Conservation (phyloP, 2,329 filamentous ascomycete species). For the Camillea tinctor region DNA sequence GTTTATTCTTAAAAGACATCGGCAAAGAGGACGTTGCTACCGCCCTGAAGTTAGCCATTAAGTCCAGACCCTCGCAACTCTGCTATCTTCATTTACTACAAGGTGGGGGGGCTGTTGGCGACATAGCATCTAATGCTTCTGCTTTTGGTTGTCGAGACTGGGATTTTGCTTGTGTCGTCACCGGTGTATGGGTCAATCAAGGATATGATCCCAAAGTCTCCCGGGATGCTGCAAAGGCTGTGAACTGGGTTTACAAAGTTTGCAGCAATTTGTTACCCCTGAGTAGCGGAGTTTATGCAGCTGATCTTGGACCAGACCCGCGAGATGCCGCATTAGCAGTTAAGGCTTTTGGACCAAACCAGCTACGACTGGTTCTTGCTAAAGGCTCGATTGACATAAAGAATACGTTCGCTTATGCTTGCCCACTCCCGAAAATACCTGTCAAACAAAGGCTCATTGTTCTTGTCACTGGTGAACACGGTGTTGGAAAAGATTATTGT, state of each 20-base stretch:
- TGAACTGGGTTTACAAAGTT: conserved; percentile 58
- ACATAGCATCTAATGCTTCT: conserved; percentile 44
- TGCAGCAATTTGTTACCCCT: conserved; percentile 46
- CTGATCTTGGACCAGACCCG: conserved; percentile 63
- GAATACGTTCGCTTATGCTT: conserved; percentile 53
- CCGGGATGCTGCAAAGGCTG: conserved; percentile 35
- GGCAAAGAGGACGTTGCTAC: conserved; percentile 32
- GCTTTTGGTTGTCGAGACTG: conserved; percentile 64
- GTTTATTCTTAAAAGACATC: conserved; percentile 56
- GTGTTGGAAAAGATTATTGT: conserved; percentile 61
- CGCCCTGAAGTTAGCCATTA: conserved; percentile 44
- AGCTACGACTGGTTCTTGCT: conserved; percentile 46
- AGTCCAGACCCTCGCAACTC: conserved; percentile 47
- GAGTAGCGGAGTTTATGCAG: conserved; percentile 53
- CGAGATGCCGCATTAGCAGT: conserved; percentile 51
- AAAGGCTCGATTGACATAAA: conserved; percentile 49
- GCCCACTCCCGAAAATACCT: conserved; percentile 43
- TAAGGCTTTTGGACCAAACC: conserved; percentile 58
- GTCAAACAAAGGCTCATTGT: conserved; percentile 48
- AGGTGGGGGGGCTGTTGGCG: conserved; percentile 51
- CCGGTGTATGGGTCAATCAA: conserved; percentile 57
- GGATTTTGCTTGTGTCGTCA: conserved; percentile 64
- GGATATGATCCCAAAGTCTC: conserved; percentile 45
- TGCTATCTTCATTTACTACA: conserved; percentile 65
- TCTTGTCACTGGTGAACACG: conserved; percentile 54